phyloP scores from a whole-genome alignment of 371 early-diverging fungal genomes.

The Apophysomyces trapeziformis region DNA sequence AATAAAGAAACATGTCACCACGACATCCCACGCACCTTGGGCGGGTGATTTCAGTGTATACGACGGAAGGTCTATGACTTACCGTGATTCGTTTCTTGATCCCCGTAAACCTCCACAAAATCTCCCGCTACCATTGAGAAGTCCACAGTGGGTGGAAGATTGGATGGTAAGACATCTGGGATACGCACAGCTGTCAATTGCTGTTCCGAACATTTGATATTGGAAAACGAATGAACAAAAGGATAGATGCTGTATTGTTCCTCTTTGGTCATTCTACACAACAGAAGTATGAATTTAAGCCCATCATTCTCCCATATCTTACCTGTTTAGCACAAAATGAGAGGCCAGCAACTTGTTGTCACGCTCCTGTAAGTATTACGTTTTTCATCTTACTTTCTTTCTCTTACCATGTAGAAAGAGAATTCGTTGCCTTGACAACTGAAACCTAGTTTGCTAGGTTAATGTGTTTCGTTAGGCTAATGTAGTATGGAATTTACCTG shows the following conservation, averaged over 20 bases:
- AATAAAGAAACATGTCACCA: conserved; percentile 95
- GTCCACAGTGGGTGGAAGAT: conserved; percentile 69
- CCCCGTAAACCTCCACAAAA: conserved; percentile 87
- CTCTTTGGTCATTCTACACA: conserved; percentile 18
- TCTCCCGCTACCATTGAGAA: conserved; percentile 98
- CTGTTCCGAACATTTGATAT: conserved; percentile 62
- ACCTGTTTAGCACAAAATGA: conserved; percentile 85
- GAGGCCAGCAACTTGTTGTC: conserved; percentile 74
- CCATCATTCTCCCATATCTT: conserved; percentile 10
- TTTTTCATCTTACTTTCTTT: not conserved
- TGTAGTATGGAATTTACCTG: conserved; percentile 40
- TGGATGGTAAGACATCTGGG: conserved; percentile 82
- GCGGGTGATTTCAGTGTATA: conserved; percentile 1
- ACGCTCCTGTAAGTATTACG: not conserved
- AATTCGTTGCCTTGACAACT: conserved; percentile 88
- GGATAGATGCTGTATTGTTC: conserved; percentile 81
- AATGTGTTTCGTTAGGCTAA: not conserved
- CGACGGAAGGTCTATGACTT: conserved; percentile 4
- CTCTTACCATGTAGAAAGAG: conserved; percentile 72
- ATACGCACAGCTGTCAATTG: conserved; percentile 71
- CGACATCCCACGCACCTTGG: conserved; percentile 80
- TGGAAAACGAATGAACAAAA: conserved; percentile 89
- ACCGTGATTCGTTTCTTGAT: conserved; percentile 56
- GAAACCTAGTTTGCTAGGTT: conserved; percentile 54
- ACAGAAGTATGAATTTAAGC: not conserved